Evolutionary conservation across 1,284 basidiomycete genomes (phyloP), one percentile per base, ranked within the genome.

Genomic region (Ganoderma multipileum): DNA sequence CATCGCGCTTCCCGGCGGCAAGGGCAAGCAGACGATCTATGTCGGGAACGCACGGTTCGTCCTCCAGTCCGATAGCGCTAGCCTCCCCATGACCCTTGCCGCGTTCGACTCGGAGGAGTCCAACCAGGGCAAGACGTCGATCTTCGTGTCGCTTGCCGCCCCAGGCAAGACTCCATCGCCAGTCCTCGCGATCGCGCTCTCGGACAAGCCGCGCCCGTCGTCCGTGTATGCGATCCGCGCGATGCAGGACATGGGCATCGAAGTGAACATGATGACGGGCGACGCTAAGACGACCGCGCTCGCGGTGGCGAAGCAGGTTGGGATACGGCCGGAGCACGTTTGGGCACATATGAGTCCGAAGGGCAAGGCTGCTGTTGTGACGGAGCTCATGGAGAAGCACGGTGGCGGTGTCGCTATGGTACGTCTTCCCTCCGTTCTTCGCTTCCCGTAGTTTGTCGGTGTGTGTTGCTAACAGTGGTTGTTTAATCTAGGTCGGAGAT

Each of bases 321-420:
- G 96, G 0, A 97, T 98, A 74, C 82, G 83, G 59, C 85, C 90
- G 1, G 90, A 94, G 65, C 86, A 91, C 65, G 94, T 98, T 0
- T 95, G 92, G 87, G 92, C 95, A 3, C 89, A 89, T 62, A 95
- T 98, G 86, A 96, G 92, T 75, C 96, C 96, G 1, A 94, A 96
- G 76, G 96, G 96, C 57, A 98, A 98, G 79, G 95, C 95, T 0
- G 85, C 90, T 23, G 87, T 95, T 67, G 86, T 98, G 23, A 83
- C 88, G 3, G 94, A 96, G 76, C 81, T 98, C 50, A 92, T 95
- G 80, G 86, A 89, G 75, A 87, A 87, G 73, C 82, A 90, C 60
- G 84, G 83, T 2, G 89, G 87, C 30, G 92, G 90, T 42, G 92
- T 97, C 28, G 96, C 95, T 1, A 97, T 98, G 96, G 96, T 94